Evolutionary conservation across 805 yeast species (phyloP).

Genomic region (Lipomyces sp.): DNA sequence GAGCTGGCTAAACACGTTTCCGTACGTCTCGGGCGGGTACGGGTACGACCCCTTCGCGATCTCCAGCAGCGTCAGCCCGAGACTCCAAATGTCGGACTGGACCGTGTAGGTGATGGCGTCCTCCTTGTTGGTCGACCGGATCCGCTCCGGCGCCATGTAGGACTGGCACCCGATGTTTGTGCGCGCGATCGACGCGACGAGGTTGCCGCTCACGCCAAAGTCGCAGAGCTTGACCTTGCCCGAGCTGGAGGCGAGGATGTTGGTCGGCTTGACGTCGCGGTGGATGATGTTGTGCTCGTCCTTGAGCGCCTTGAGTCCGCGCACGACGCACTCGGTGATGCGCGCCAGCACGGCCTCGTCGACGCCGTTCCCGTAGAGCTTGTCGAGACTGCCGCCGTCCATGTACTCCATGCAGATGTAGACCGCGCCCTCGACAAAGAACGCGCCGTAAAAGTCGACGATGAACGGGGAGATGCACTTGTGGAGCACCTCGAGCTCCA

Average conservation of each 20-base stretch:
- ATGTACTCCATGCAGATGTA: slow-evolving; percentile 97
- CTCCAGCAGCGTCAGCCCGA: slow-evolving; percentile 83
- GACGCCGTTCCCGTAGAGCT: slow-evolving; percentile 60
- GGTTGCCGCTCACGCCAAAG: slow-evolving; percentile 92
- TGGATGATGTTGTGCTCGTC: slow-evolving; percentile 91
- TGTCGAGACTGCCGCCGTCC: slow-evolving; percentile 95
- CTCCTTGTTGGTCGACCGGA: slow-evolving; percentile 48
- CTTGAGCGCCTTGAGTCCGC: slow-evolving; percentile 78
- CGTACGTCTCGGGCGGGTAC: slow-evolving; percentile 92
- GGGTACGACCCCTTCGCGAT: slow-evolving; percentile 90
- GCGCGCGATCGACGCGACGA: slow-evolving; percentile 90
- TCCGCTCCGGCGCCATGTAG: slow-evolving; percentile 98
- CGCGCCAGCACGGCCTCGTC: slow-evolving; percentile 78
- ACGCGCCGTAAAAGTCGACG: slow-evolving; percentile 96
- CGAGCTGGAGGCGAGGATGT: slow-evolving; percentile 71
- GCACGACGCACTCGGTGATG: slow-evolving; percentile 73
- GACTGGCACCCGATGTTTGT: slow-evolving; percentile 98
- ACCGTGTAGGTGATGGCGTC: slow-evolving; percentile 82
- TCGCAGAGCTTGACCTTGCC: slow-evolving; percentile 94
- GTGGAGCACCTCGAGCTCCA: slow-evolving; percentile 94
- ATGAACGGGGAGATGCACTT: slow-evolving; percentile 86
- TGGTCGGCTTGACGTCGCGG: slow-evolving; percentile 95
- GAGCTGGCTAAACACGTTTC: slow-evolving; percentile 84
- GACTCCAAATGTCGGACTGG: slow-evolving; percentile 93
- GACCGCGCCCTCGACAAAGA: slow-evolving; percentile 95